Percentiles rank a stretch among this genome's conserved stretches.
Conservation (phyloP, 2,329 filamentous ascomycete genomes). For the Sporothrix dimorphospora region DNA sequence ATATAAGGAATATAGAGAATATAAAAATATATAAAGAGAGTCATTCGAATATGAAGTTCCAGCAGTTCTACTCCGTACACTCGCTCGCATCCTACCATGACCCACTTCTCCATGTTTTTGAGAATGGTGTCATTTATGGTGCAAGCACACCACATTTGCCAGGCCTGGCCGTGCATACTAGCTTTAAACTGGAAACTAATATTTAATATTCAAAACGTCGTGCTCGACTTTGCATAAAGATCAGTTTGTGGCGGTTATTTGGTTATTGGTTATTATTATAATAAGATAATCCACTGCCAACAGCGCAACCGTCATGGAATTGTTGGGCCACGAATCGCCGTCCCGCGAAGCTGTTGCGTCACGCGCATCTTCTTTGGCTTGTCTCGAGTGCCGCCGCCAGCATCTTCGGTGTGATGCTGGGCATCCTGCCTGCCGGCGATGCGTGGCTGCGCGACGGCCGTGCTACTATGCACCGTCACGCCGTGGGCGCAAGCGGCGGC, state of each 20-base stretch:
- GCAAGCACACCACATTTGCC: background rate
- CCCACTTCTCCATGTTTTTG: conserved; percentile 9
- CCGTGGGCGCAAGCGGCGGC: background rate
- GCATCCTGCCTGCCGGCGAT: background rate
- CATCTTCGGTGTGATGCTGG: conserved; percentile 19
- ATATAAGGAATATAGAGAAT: too few relatives aligned
- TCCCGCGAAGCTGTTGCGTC: background rate
- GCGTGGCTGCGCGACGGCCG: background rate
- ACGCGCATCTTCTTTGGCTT: conserved; percentile 9
- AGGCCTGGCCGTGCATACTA: background rate
- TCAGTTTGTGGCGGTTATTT: too few relatives aligned
- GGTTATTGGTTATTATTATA: background rate
- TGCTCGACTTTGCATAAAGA: too few relatives aligned
- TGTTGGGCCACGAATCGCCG: background rate
- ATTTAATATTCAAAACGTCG: background rate
- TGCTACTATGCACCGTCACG: background rate
- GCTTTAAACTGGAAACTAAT: background rate
- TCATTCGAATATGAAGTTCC: too few relatives aligned
- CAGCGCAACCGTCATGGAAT: background rate
- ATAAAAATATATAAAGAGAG: too few relatives aligned
- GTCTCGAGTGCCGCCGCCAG: conserved; percentile 21
- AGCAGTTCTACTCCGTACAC: too few relatives aligned
- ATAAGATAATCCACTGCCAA: background rate
- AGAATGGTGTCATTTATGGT: conserved; percentile 12
- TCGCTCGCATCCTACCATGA: too few relatives aligned